phyloP scores from a whole-genome alignment of 768 basidiomycete genomes.

The Lactarius psammicola region DNA sequence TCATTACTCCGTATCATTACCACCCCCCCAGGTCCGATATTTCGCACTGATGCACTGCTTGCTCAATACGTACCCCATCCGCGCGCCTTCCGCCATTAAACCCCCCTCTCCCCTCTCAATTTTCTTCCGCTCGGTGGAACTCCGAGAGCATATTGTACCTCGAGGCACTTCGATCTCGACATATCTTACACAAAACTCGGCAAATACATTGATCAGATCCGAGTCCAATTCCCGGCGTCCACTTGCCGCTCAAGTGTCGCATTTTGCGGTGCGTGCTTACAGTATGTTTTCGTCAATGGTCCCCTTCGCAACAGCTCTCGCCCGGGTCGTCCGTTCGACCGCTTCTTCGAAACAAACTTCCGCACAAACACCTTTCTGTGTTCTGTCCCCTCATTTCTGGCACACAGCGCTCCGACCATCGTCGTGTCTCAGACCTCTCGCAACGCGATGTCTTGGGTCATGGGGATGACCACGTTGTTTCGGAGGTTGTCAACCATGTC shows the following conservation, averaged over 20 bases:
- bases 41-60: constrained; percentile 15
- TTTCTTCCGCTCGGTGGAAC: constrained; percentile 3
- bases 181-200: constrained; percentile 9
- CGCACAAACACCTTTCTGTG: constrained; percentile 17
- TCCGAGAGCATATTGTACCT: not conserved
- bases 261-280: constrained; percentile 18
- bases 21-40: constrained; percentile 10
- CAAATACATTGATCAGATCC: constrained; percentile 3
- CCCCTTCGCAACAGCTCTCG: constrained; percentile 17
- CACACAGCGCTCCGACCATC: constrained; percentile 14
- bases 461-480: constrained; percentile 18
- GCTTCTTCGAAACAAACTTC: constrained; percentile 12
- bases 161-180: constrained; percentile 1
- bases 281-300: constrained; percentile 11
- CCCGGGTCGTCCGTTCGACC: constrained; percentile 9
- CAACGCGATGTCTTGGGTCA: constrained; percentile 12
- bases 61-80: not conserved
- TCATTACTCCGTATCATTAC: constrained; percentile 1
- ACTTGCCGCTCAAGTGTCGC: constrained; percentile 3
- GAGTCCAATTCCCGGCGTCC: not conserved
- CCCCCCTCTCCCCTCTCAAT: not conserved
- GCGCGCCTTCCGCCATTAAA: not conserved
- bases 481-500: constrained; percentile 23
- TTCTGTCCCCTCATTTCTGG: constrained; percentile 13
- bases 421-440: constrained; percentile 17